Percentiles rank a stretch among this genome's conserved stretches.
Conservation (phyloP, 441 rosid species). For the Bocquillonia castaneifolia region DNA sequence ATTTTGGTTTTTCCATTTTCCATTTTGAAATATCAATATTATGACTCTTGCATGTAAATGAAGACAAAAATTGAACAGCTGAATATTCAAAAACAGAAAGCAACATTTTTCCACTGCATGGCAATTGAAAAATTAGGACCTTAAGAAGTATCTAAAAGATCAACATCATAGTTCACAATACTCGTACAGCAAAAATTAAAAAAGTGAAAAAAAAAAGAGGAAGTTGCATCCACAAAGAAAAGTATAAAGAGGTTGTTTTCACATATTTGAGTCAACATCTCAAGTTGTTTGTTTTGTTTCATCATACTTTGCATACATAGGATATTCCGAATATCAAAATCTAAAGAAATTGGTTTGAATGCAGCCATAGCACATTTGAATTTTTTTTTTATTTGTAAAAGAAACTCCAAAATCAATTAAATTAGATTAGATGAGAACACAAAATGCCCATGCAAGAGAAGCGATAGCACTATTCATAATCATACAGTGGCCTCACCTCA, state of each 20-base stretch:
- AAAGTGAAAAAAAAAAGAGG: background rate
- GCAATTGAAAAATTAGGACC: background rate
- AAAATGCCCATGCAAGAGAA: background rate
- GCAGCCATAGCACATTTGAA: background rate
- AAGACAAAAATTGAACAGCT: background rate
- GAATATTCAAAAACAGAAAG: background rate
- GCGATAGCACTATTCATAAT: background rate
- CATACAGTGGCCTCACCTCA: conserved; percentile 47
- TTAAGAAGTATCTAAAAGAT: background rate
- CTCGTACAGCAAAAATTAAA: background rate
- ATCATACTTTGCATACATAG: background rate
- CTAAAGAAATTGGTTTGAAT: background rate
- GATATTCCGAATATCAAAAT: background rate
- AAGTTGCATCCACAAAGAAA: background rate
- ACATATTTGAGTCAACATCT: background rate
- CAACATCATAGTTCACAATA: background rate
- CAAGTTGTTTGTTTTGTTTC: conserved; percentile 1
- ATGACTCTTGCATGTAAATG: background rate
- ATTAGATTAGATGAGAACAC: background rate
- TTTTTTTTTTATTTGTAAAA: background rate
- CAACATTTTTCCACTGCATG: background rate
- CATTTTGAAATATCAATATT: background rate
- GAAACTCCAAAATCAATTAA: background rate
- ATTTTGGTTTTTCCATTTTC: background rate
- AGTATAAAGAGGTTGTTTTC: background rate